These are phyloP conservation scores for Abrus precatorius DNA, from an alignment of 306 rosid species.

Conservation along the genomic window DNA sequence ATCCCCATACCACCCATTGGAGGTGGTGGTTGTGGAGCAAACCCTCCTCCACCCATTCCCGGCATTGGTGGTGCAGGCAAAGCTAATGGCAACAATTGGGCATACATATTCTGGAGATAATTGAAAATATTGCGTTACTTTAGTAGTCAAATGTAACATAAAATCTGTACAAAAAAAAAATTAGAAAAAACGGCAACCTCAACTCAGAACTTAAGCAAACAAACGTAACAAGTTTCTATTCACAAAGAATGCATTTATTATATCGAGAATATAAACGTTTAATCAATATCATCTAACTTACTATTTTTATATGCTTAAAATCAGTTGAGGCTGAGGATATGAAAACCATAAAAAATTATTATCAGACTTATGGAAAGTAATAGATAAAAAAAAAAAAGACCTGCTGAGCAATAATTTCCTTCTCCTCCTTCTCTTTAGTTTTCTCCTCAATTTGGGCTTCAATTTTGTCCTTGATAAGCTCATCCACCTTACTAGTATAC, in stretches of 20 bases:
- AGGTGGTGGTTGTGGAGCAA: constrained; percentile 56
- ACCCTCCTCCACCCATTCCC: constrained; percentile 72
- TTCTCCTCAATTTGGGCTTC: constrained; percentile 70
- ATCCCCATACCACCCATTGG: constrained; percentile 84
- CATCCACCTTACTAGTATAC: constrained; percentile 81
- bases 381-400: constrained; percentile 38
- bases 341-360: background rate
- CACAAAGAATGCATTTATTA: too few species aligned
- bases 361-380: background rate
- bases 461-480: constrained; percentile 74
- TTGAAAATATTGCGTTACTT: constrained; percentile 14
- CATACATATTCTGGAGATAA: constrained; percentile 84
- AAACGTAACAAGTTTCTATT: too few species aligned
- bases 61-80: constrained; percentile 92
- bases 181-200: too few species aligned
- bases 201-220: too few species aligned
- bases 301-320: too few species aligned
- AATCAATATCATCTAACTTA: too few species aligned
- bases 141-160: background rate
- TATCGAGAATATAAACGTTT: too few species aligned
- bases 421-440: constrained; percentile 75
- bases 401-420: constrained; percentile 79
- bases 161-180: background rate
- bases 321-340: too few species aligned
- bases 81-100: constrained; percentile 83